Conservation (phyloP, 1,284 basidiomycete species). For the Naganishia liquefaciens region DNA sequence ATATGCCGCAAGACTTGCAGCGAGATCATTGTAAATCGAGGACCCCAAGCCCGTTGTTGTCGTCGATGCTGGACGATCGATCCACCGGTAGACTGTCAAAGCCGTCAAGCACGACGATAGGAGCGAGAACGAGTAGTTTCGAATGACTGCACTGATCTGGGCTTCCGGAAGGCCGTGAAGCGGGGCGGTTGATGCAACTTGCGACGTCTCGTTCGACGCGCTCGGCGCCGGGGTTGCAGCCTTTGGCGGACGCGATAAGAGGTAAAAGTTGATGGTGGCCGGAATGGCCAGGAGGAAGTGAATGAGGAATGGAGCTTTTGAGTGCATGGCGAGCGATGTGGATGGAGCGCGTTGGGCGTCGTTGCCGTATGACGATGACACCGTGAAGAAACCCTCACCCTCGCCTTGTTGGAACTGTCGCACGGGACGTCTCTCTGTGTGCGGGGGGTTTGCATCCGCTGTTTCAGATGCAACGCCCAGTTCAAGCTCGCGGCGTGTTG, state of each 20-base stretch:
- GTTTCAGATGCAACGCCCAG: no score
- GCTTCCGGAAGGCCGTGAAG: constrained; percentile 23
- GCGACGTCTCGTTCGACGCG: constrained; percentile 17
- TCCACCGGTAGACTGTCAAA: constrained; percentile 23
- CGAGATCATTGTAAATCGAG: constrained; percentile 22
- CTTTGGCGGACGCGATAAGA: constrained; percentile 26
- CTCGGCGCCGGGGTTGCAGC: constrained; percentile 9
- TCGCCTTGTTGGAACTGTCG: no score
- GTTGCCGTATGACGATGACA: no score
- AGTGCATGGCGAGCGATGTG: not conserved
- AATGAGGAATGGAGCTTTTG: constrained; percentile 27
- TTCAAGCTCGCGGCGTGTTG: no score
- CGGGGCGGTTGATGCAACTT: constrained; percentile 6
- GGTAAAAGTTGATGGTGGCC: constrained; percentile 31
- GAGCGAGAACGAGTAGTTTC: constrained; percentile 33
- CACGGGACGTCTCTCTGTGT: no score
- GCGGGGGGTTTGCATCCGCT: no score
- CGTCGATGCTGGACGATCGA: not conserved
- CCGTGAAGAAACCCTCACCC: no score
- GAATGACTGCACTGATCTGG: constrained; percentile 28
- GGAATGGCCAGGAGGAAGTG: constrained; percentile 33
- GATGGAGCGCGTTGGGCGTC: no score
- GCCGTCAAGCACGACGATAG: constrained; percentile 26
- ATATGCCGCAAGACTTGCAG: constrained; percentile 27
- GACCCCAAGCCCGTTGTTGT: constrained; percentile 6